Evolutionary conservation across 169 alveolate species (phyloP), one percentile per base, ranked within the genome.

Genomic region (Plasmodium gallinaceum): DNA sequence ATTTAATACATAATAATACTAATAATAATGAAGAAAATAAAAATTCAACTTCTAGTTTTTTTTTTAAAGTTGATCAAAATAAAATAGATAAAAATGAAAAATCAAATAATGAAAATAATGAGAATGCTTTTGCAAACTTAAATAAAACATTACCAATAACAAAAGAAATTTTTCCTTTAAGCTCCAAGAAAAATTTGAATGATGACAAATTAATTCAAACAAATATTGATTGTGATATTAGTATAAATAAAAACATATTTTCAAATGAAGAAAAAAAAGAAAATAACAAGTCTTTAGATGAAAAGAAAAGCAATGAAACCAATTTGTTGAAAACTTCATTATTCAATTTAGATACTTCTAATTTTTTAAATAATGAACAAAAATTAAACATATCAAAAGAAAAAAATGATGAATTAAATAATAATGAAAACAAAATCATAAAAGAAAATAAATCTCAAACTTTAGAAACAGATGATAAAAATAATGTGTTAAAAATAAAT

Each of bases 221-320:
- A 22, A 8, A 22, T 24, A 16, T 45, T 20, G 46, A 9, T 68
- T 10, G 12, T 37, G 61, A 62, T 16, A 68, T 26, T 32, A 52
- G 32, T 54, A 52, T 64, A 20, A 62, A 8, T 69, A 60, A 76
- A 37, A 37, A 4, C 39, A 32, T 32, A 32, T 32, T n/a, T 14
- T 10, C 54, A 32, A 52, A 24, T 51, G 52, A 51, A 72, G 54
- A 51, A 10, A 48, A 72, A 9, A 51, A 80, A 14, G 37, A 80
- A 22, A 43, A 80, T 52, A 18, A 80, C 51, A 24, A 80, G 18
- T 0, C 48, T 5, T 48, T 18, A 64, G 61, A 45, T 80, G 73
- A 80, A 51, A 64, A 80, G 7, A 78, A 78, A 45, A 45, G 64
- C 51, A 78, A 65, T 8, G 89, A 78, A 65, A 7, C 71, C 52